These are phyloP conservation scores for Aphanomyces stellatus DNA, from an alignment of 352 stramenopile genomes.

Conservation along the genomic window DNA sequence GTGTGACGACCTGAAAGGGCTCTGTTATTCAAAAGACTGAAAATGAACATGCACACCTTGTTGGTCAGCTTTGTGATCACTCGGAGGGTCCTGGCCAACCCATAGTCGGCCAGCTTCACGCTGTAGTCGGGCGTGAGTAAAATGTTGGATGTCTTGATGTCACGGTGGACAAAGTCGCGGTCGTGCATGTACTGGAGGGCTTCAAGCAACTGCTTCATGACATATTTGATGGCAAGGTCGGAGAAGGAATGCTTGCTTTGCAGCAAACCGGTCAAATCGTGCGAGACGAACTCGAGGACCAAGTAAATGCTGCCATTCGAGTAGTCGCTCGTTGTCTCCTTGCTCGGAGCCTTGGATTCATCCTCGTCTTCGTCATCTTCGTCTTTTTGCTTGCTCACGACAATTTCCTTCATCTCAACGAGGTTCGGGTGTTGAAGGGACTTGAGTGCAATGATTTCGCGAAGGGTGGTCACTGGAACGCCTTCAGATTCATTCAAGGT, in stretches of 20 bases:
- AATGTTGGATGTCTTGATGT: conserved; percentile 88
- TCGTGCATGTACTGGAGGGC: conserved; percentile 85
- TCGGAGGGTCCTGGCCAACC: conserved; percentile 67
- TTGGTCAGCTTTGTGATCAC: conserved; percentile 87
- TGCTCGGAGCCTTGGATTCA: conserved; percentile 6
- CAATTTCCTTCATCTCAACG: conserved; percentile 93
- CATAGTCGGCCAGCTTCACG: conserved; percentile 82
- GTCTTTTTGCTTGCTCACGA: conserved; percentile 83
- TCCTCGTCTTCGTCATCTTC: conserved; percentile 47
- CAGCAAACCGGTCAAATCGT: conserved; percentile 81
- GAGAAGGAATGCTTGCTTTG: conserved; percentile 40
- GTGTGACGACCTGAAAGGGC: conserved; percentile 76
- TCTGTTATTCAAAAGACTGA: too few species aligned
- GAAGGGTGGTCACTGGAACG: conserved; percentile 91
- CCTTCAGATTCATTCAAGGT: conserved; percentile 85
- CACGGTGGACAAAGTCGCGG: conserved; percentile 82
- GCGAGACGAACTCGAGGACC: conserved; percentile 78
- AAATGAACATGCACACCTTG: conserved; percentile 71
- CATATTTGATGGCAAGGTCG: conserved; percentile 76
- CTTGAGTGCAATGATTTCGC: conserved; percentile 98
- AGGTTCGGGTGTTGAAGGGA: conserved; percentile 92
- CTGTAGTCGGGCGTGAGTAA: conserved; percentile 65
- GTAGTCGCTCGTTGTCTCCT: conserved; percentile 76
- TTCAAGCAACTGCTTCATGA: conserved; percentile 80
- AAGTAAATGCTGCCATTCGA: conserved; percentile 82